A percentile compares a stretch with the other conserved stretches of the same genome.
These are phyloP conservation scores for Penicillium palitans DNA, from an alignment of 2,329 filamentous ascomycete species.

Conservation along the genomic window DNA sequence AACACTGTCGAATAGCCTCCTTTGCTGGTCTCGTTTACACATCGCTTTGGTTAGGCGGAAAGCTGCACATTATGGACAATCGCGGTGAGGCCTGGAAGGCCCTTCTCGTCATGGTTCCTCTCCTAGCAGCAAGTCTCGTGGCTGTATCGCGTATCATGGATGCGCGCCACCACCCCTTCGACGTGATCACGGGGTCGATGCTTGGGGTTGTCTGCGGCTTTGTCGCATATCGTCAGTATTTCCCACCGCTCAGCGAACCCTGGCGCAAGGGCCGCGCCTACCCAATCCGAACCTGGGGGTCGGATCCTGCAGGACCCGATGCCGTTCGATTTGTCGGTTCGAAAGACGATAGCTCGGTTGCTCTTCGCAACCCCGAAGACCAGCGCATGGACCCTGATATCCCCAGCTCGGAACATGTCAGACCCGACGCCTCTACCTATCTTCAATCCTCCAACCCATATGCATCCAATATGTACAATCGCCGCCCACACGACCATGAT, in stretches of 20 bases:
- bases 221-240: constrained; percentile 60
- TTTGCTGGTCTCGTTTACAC: constrained; percentile 61
- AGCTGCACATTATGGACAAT: constrained; percentile 60
- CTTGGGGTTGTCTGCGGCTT: constrained; percentile 56
- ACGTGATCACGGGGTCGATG: constrained; percentile 57
- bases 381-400: constrained; percentile 23
- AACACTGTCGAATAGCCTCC: constrained; percentile 44
- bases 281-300: constrained; percentile 60
- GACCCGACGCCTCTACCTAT: constrained; percentile 21
- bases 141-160: constrained; percentile 62
- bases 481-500: constrained; percentile 32
- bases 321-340: constrained; percentile 5
- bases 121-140: constrained; percentile 56
- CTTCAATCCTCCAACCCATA: constrained; percentile 27
- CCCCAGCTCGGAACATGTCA: constrained; percentile 1
- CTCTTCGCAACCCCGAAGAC: constrained; percentile 36
- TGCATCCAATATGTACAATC: constrained; percentile 27
- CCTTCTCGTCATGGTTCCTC: constrained; percentile 55
- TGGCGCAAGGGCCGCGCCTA: constrained; percentile 61
- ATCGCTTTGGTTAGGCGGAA: constrained; percentile 60
- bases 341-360: constrained; percentile 23
- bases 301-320: constrained; percentile 38
- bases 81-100: constrained; percentile 62
- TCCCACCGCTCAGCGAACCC: constrained; percentile 56
- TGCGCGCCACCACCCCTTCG: constrained; percentile 61